Conservation (phyloP, 164 flowering plant genomes). For the Dillenia suffruticosa region DNA sequence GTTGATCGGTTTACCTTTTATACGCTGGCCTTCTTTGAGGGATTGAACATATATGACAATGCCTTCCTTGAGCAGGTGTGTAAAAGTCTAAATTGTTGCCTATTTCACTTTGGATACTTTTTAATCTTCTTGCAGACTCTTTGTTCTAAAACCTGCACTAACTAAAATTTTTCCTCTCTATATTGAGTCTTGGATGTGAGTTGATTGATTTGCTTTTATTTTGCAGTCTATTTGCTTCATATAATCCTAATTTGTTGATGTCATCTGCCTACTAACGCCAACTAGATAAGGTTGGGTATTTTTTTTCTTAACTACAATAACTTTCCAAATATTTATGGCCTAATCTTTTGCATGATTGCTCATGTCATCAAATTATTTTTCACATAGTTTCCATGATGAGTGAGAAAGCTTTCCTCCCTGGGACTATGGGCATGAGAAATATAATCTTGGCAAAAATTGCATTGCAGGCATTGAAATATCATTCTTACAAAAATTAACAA, state of each 20-base stretch:
- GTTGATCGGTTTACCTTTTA: conserved; percentile 97
- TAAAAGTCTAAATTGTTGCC: not conserved
- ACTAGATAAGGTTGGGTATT: conserved; percentile 51
- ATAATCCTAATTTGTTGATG: conserved; percentile 65
- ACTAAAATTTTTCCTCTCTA: not conserved
- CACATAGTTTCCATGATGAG: too few relatives aligned
- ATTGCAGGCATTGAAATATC: too few relatives aligned
- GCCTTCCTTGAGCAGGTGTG: conserved; percentile 93
- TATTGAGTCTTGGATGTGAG: not conserved
- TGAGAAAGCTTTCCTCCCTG: too few relatives aligned
- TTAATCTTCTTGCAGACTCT: not conserved
- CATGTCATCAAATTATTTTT: too few relatives aligned
- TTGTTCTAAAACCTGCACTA: not conserved
- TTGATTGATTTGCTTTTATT: conserved; percentile 5
- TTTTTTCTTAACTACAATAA: too few relatives aligned
- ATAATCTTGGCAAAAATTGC: too few relatives aligned
- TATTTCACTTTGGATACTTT: not conserved
- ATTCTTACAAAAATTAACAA: too few relatives aligned
- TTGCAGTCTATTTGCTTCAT: conserved; percentile 87
- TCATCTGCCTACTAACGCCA: conserved; percentile 78
- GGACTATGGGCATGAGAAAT: too few relatives aligned
- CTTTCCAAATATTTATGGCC: too few relatives aligned
- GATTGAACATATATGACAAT: conserved; percentile 81
- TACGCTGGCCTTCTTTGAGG: conserved; percentile 96
- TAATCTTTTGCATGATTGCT: too few relatives aligned